Evolutionary conservation across 805 yeast species (phyloP), one percentile per base, ranked within the genome.

Genomic region (Yarrowia sp.): DNA sequence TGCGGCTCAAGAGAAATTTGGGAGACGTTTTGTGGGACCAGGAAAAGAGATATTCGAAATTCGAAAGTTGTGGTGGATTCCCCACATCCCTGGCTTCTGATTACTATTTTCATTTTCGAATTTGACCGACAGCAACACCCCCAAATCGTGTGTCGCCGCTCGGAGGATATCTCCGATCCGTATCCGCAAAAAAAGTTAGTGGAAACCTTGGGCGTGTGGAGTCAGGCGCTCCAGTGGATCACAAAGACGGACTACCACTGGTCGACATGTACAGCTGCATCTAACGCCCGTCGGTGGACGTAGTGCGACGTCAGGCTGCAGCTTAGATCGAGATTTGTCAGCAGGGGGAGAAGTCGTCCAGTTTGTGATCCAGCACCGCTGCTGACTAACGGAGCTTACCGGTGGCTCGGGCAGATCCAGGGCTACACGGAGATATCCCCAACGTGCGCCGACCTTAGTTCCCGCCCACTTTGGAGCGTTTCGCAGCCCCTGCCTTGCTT

Each of bases 81-180:
- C n/a, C n/a, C n/a, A n/a, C n/a, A n/a, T n/a, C n/a, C n/a, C n/a
- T n/a, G 17, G 17, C 44, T 40, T 40, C 15, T 9, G 20, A 43
- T 17, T 43, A 14, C 15, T 6, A 12, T 9, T 20, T 44, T 20
- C 8, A 20, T 12, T 10, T 12, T 44, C n/a, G 7, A 13, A 44
- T 19, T 20, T 8, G 14, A 3, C 0, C 10, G 12, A 0, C 33
- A 2, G 15, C n/a, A n/a, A n/a, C n/a, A n/a, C 19, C 2, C 20
- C 15, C 15, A 10, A 33, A 33, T 9, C 9, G 36, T 6, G 9
- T 9, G 9, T 33, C 9, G 13, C 14, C 24, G 8, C 15, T 44
- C 38, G 53, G 56, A 36, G 14, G 9, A 52, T 52, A 52, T 52
- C 58, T 52, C 58, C 58, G 58, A 52, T 52, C 58, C 58, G 58